Conservation (phyloP, 2,329 filamentous ascomycete genomes). For the Capronia coronata region DNA sequence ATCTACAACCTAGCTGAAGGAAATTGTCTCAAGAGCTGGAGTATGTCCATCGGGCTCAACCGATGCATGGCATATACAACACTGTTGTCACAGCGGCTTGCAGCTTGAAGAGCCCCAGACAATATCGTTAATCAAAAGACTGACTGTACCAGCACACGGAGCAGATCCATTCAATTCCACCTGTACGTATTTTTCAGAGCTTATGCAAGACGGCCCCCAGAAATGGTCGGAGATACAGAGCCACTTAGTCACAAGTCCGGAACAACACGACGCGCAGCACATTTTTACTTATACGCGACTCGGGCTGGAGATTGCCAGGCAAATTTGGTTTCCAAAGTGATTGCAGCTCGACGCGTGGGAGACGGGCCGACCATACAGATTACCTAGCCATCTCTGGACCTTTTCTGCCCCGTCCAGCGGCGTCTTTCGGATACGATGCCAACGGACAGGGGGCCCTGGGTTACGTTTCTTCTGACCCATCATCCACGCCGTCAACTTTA, state of each 20-base stretch:
- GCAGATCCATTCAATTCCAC: background rate
- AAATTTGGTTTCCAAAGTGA: background rate
- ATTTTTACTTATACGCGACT: background rate
- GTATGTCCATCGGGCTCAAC: no score
- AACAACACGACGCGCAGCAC: background rate
- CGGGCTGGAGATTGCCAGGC: background rate
- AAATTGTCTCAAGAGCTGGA: no score
- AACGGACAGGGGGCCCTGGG: no score
- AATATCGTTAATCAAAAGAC: no score
- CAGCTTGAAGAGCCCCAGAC: no score
- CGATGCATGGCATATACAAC: no score
- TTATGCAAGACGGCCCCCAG: background rate
- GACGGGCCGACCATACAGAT: no score
- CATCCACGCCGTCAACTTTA: background rate
- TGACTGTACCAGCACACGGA: no score
- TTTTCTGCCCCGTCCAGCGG: no score
- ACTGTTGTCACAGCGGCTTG: no score
- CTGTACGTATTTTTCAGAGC: background rate
- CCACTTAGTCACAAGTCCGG: background rate
- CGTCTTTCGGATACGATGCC: background rate
- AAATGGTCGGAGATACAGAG: background rate
- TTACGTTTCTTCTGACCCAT: background rate
- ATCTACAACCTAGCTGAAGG: no score
- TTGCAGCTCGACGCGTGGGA: background rate
- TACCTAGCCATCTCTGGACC: no score